Conservation (phyloP, 2,329 filamentous ascomycete genomes). For the Penicillium sclerotiorum region DNA sequence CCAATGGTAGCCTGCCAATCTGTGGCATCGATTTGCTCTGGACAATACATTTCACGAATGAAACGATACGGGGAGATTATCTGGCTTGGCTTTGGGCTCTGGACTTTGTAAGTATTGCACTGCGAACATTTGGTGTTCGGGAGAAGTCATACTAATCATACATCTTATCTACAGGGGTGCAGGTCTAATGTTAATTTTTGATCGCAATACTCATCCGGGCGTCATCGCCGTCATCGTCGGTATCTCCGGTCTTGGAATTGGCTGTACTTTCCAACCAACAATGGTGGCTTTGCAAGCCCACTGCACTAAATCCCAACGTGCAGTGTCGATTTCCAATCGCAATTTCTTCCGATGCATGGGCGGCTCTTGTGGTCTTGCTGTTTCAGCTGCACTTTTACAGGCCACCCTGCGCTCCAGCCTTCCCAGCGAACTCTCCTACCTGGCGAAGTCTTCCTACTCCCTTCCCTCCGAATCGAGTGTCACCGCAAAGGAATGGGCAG, state of each 20-base stretch:
- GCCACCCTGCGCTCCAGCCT: conserved; percentile 43
- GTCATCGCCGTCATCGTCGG: conserved; percentile 56
- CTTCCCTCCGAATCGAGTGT: conserved; percentile 33
- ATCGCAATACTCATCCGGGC: conserved; percentile 47
- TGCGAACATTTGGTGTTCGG: background rate
- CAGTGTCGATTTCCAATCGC: conserved; percentile 63
- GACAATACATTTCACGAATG: conserved; percentile 60
- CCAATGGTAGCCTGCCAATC: conserved; percentile 55
- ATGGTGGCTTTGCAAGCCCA: conserved; percentile 63
- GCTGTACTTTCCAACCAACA: conserved; percentile 56
- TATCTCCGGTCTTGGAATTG: conserved; percentile 57
- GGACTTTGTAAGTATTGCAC: conserved; percentile 46
- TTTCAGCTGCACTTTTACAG: conserved; percentile 57
- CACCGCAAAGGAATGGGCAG: conserved; percentile 38
- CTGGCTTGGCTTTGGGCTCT: conserved; percentile 50
- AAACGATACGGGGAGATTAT: conserved; percentile 64
- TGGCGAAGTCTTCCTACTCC: conserved; percentile 46
- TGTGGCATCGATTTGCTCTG: conserved; percentile 45
- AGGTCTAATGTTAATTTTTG: conserved; percentile 57
- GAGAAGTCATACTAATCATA: background rate
- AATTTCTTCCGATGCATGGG: conserved; percentile 66
- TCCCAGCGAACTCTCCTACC: conserved; percentile 38
- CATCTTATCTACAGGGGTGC: conserved; percentile 41
- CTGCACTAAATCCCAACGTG: conserved; percentile 58
- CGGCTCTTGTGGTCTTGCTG: conserved; percentile 60